These are phyloP conservation scores for Dimargaris xerosporica DNA, from an alignment of 192 early-diverging fungal genomes.

Conservation along the genomic window DNA sequence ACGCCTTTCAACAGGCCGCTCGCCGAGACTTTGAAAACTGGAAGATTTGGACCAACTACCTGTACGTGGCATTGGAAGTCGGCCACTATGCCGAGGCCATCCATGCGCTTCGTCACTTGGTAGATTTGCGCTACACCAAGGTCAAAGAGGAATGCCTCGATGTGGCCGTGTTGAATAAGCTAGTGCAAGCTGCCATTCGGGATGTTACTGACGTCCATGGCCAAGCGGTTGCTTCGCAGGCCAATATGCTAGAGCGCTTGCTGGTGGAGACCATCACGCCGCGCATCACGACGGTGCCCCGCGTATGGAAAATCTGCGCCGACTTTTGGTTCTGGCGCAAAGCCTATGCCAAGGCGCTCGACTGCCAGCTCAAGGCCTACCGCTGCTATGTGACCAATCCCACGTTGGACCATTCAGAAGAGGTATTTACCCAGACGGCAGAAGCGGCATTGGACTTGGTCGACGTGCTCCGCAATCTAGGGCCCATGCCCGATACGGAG, in stretches of 20 bases:
- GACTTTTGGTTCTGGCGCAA: conserved; percentile 61
- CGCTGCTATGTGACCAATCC: conserved; percentile 62
- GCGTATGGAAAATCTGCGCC: conserved; percentile 59
- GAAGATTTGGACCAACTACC: conserved; percentile 89
- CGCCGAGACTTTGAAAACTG: conserved; percentile 65
- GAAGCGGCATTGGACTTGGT: conserved; percentile 56
- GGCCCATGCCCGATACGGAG: conserved; percentile 28
- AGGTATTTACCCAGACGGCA: conserved; percentile 56
- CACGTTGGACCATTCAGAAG: conserved; percentile 47
- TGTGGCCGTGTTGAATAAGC: conserved; percentile 53
- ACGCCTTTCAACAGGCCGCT: conserved; percentile 66
- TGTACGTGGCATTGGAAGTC: conserved; percentile 62
- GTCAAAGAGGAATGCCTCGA: conserved; percentile 60
- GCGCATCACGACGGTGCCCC: conserved; percentile 54
- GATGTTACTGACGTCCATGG: background rate
- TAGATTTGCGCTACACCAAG: conserved; percentile 60
- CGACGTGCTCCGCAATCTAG: conserved; percentile 63
- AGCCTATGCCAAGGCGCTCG: conserved; percentile 48
- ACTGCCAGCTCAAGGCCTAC: conserved; percentile 72
- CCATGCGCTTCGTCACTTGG: conserved; percentile 62
- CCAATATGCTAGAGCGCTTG: conserved; percentile 38
- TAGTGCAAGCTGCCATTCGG: conserved; percentile 48
- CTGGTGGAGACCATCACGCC: conserved; percentile 53
- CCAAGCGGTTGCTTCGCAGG: conserved; percentile 23
- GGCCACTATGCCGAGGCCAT: conserved; percentile 72